Evolutionary conservation across 1,284 basidiomycete genomes (phyloP).

Genomic region (Inonotus hispidus): DNA sequence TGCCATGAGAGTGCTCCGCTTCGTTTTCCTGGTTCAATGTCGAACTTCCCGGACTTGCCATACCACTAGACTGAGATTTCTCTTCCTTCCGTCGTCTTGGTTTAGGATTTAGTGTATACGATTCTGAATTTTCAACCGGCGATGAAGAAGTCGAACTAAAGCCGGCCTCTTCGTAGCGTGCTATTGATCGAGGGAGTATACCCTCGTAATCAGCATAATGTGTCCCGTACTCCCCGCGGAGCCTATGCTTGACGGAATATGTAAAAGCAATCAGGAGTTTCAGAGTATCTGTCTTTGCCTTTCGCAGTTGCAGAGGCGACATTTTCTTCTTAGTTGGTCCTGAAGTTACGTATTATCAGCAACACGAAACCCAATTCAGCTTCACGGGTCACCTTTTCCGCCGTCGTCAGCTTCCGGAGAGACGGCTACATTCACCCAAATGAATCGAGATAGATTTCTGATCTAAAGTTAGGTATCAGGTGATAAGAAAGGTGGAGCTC

Average conservation of each 20-base stretch:
- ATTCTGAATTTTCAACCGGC: conserved; percentile 3
- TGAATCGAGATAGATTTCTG: conserved; percentile 55
- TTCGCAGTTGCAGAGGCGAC: conserved; percentile 53
- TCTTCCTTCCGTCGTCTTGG: conserved; percentile 4
- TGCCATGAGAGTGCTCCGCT: conserved; percentile 3
- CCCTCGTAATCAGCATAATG: conserved; percentile 60
- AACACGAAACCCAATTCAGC: neutral
- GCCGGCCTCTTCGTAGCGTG: conserved; percentile 65
- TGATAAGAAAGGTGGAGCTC: conserved; percentile 27
- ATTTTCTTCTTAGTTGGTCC: conserved; percentile 37
- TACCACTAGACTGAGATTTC: neutral
- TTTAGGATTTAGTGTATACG: conserved; percentile 10
- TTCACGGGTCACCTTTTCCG: conserved; percentile 12
- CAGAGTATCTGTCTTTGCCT: conserved; percentile 67
- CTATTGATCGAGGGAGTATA: conserved; percentile 58
- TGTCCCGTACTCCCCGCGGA: conserved; percentile 70
- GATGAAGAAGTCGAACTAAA: conserved; percentile 30
- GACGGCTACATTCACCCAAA: conserved; percentile 77
- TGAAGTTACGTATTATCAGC: conserved; percentile 33
- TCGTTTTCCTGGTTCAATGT: neutral
- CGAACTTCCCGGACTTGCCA: neutral
- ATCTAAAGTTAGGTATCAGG: conserved; percentile 33
- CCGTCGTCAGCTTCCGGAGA: conserved; percentile 36
- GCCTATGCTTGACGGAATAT: conserved; percentile 70
- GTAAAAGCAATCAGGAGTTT: conserved; percentile 66